Evolutionary conservation across 129 eudicot genomes (phyloP).

Genomic region (Centaurea solstitialis): DNA sequence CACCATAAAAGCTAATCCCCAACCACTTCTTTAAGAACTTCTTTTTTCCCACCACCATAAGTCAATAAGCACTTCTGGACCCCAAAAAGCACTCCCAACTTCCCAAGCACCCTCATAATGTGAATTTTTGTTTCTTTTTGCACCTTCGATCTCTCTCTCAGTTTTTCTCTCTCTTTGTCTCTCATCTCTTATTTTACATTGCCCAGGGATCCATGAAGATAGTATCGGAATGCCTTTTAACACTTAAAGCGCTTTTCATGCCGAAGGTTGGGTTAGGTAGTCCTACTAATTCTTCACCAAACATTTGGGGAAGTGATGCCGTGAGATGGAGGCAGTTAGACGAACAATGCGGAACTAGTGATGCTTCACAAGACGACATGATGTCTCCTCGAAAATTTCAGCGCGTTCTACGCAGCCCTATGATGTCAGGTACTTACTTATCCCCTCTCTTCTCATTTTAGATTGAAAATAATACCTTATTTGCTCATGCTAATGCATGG

Average conservation of each 20-base stretch:
- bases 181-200: constrained; percentile 5
- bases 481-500: not conserved
- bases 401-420: constrained; percentile 49
- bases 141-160: not conserved
- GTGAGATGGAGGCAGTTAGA: constrained; percentile 37
- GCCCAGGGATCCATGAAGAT: constrained; percentile 91
- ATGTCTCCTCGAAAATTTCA: constrained; percentile 40
- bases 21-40: too few species aligned
- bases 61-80: too few species aligned
- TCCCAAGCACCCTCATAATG: too few species aligned
- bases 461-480: not conserved
- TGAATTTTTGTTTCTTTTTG: not conserved
- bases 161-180: not conserved
- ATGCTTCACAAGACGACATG: constrained; percentile 31
- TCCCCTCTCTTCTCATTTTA: not conserved
- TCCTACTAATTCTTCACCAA: constrained; percentile 28
- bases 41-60: too few species aligned
- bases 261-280: constrained; percentile 36
- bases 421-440: constrained; percentile 50
- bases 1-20: too few species aligned
- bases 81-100: too few species aligned
- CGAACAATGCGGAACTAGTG: constrained; percentile 31
- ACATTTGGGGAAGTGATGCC: constrained; percentile 37
- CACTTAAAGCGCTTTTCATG: constrained; percentile 63
- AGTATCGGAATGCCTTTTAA: constrained; percentile 70